Percentiles rank a stretch among this genome's conserved stretches.
phyloP scores from a whole-genome alignment of 768 basidiomycete genomes.

The Lentinula sp. region DNA sequence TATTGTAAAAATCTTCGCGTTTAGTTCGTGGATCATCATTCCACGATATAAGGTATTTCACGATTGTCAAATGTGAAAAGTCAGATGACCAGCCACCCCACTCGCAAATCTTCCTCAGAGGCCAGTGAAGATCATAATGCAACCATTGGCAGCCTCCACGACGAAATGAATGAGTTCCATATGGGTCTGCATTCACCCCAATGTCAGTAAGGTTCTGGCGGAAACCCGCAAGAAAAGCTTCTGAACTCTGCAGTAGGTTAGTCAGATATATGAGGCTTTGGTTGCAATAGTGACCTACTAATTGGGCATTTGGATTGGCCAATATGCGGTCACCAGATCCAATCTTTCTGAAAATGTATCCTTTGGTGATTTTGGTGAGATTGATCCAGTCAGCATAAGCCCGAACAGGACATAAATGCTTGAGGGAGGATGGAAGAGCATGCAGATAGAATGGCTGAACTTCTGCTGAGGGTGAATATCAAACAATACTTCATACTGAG shows the following conservation, averaged over 20 bases:
- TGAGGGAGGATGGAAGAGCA: constrained; percentile 15
- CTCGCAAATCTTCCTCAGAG: constrained; percentile 30
- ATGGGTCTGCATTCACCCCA: constrained; percentile 25
- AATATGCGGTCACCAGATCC: constrained; percentile 20
- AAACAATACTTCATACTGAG: no score
- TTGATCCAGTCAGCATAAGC: constrained; percentile 25
- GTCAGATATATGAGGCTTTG: not conserved
- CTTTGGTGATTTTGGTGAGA: constrained; percentile 13
- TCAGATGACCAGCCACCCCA: constrained; percentile 43
- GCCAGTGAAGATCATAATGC: constrained; percentile 24
- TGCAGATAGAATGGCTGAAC: constrained; percentile 24
- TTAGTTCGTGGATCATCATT: constrained; percentile 27
- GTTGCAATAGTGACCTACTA: constrained; percentile 15
- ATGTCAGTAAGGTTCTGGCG: constrained; percentile 35
- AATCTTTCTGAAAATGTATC: constrained; percentile 28
- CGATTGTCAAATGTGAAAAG: constrained; percentile 20
- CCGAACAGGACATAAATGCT: constrained; percentile 28
- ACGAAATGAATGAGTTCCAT: constrained; percentile 36
- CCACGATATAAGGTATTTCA: constrained; percentile 26
- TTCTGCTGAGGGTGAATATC: constrained; percentile 12
- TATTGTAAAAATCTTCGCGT: constrained; percentile 31
- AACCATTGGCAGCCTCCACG: constrained; percentile 36
- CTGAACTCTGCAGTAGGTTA: constrained; percentile 19
- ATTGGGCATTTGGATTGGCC: constrained; percentile 10
- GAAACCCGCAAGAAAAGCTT: constrained; percentile 31